Evolutionary conservation across 2,329 filamentous ascomycete genomes (phyloP).

Genomic region (Colletotrichum orbiculare): DNA sequence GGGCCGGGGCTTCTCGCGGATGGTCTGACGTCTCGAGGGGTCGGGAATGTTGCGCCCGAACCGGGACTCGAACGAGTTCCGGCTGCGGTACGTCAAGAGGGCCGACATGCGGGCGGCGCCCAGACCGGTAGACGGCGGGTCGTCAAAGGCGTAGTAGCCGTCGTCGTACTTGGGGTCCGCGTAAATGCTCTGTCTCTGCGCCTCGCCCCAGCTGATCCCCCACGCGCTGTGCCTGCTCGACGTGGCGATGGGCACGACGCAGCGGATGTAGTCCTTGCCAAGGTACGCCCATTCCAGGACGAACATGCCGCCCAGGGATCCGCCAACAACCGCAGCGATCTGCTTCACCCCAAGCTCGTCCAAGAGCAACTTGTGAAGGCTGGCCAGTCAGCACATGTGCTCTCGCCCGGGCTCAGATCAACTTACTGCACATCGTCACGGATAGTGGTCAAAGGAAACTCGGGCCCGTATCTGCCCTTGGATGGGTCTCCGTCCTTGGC

Average conservation of each 20-base stretch:
- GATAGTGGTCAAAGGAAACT: constrained; percentile 95
- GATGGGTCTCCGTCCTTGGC: constrained; percentile 82
- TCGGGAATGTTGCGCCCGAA: constrained; percentile 95
- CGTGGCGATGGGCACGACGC: constrained; percentile 85
- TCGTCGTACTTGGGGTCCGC: constrained; percentile 98
- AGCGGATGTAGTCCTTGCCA: constrained; percentile 85
- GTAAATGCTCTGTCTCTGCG: constrained; percentile 93
- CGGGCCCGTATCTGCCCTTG: constrained; percentile 87
- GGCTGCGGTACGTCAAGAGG: constrained; percentile 92
- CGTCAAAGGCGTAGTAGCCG: constrained; percentile 89
- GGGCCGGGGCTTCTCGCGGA: constrained; percentile 73
- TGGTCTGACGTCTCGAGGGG: constrained; percentile 83
- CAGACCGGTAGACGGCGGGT: constrained; percentile 87
- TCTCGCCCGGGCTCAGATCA: neutral
- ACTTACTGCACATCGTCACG: constrained; percentile 92
- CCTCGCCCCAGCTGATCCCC: constrained; percentile 92
- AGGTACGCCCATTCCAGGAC: constrained; percentile 94
- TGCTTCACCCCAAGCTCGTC: constrained; percentile 84
- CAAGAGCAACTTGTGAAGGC: constrained; percentile 81
- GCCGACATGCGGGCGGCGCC: constrained; percentile 97
- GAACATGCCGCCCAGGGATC: constrained; percentile 90
- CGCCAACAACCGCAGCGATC: constrained; percentile 82
- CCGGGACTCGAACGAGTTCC: constrained; percentile 94
- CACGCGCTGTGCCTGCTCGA: constrained; percentile 87
- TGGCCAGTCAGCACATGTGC: constrained; percentile 44